Evolutionary conservation across 2,329 filamentous ascomycete genomes (phyloP).

Genomic region (Malbranchea zuffiana): DNA sequence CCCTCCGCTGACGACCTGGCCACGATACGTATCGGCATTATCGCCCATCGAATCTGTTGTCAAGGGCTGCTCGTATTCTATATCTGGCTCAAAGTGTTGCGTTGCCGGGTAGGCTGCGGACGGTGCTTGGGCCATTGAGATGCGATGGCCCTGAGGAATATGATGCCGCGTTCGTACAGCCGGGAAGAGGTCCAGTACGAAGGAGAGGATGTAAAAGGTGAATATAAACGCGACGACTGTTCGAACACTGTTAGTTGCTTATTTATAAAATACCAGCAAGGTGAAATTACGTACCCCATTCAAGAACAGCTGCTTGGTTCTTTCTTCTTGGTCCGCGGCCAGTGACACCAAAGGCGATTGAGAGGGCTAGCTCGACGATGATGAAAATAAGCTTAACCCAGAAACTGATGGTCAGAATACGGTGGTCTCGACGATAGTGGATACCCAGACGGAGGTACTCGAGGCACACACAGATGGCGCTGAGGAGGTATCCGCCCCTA

Average conservation of each 20-base stretch:
- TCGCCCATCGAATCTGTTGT: conserved; percentile 30
- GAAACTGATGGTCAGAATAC: conserved; percentile 66
- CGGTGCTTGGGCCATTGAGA: conserved; percentile 18
- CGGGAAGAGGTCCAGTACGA: conserved; percentile 76
- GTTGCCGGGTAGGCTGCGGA: conserved; percentile 4
- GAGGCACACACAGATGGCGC: conserved; percentile 77
- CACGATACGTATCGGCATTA: conserved; percentile 18
- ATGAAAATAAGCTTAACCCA: conserved; percentile 82
- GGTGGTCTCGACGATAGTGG: conserved; percentile 60
- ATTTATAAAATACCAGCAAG: background rate
- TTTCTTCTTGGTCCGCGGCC: conserved; percentile 37
- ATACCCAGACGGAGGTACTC: conserved; percentile 81
- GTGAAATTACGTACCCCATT: conserved; percentile 45
- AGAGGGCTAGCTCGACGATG: conserved; percentile 61
- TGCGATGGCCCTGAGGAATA: conserved; percentile 32
- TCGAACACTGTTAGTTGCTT: conserved; percentile 1
- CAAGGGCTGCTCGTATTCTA: conserved; percentile 28
- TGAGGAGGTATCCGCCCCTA: conserved; percentile 64
- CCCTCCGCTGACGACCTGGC: conserved; percentile 7
- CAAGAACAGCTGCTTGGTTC: conserved; percentile 65
- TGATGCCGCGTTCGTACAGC: conserved; percentile 52
- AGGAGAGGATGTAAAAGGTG: conserved; percentile 77
- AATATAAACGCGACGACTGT: conserved; percentile 65
- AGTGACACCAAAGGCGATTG: conserved; percentile 52
- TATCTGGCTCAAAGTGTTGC: conserved; percentile 12